Evolutionary conservation across 495 filamentous ascomycete genomes (phyloP).

Genomic region (Daldinia bambusicola): DNA sequence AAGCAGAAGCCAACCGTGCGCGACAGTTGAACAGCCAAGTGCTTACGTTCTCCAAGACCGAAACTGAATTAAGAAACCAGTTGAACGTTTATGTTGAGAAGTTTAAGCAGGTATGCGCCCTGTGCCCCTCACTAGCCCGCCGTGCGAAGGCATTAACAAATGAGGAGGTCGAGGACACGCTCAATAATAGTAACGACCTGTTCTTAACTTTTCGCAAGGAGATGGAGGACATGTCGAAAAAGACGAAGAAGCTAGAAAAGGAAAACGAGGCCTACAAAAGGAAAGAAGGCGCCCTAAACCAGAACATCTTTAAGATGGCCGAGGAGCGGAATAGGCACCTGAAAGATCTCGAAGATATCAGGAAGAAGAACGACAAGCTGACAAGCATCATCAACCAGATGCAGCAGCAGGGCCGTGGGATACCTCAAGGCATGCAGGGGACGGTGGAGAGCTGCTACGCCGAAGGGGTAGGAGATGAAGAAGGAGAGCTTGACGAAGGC

Average conservation of each 20-base stretch:
- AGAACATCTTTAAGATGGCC: conserved; percentile 97
- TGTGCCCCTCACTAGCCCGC: conserved; percentile 43
- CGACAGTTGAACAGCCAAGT: conserved; percentile 89
- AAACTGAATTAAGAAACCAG: conserved; percentile 91
- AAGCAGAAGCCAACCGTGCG: conserved; percentile 79
- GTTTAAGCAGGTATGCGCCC: conserved; percentile 91
- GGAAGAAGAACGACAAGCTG: conserved; percentile 90
- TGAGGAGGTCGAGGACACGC: conserved; percentile 92
- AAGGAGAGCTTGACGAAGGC: conserved; percentile 81
- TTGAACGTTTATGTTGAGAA: conserved; percentile 99
- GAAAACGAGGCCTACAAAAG: conserved; percentile 91
- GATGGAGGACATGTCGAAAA: conserved; percentile 99
- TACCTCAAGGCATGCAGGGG: conserved; percentile 66
- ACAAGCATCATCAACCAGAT: conserved; percentile 93
- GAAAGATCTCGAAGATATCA: conserved; percentile 80
- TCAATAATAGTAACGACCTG: conserved; percentile 98
- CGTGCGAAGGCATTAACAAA: conserved; percentile 49
- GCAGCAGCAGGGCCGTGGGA: conserved; percentile 87
- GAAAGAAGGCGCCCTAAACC: conserved; percentile 92
- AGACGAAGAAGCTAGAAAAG: conserved; percentile 96
- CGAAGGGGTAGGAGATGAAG: conserved; percentile 61
- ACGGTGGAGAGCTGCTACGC: conserved; percentile 64
- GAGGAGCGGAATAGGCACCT: conserved; percentile 88
- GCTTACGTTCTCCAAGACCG: conserved; percentile 94
- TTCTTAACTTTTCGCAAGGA: conserved; percentile 98